A percentile compares a stretch with the other conserved stretches of the same genome.
Evolutionary conservation across 2,329 filamentous ascomycete genomes (phyloP).

Genomic region (Claviceps lovelessii): DNA sequence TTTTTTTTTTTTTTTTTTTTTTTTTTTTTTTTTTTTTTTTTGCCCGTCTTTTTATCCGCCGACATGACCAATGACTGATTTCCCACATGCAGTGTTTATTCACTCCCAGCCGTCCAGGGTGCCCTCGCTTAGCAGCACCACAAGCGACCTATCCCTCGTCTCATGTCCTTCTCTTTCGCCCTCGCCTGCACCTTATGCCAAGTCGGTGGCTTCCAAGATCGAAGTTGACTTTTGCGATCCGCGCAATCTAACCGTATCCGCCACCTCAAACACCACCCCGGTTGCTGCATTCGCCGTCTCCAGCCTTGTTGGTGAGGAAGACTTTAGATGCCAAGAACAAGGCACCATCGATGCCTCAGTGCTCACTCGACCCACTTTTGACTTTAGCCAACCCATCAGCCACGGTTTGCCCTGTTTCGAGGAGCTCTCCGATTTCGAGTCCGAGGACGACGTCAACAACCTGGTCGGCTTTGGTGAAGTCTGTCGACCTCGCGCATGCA

Average conservation of each 20-base stretch:
- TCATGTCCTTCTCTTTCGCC: conserved; percentile 77
- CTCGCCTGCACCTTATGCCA: conserved; percentile 66
- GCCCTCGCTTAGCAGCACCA: conserved; percentile 47
- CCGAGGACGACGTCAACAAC: conserved; percentile 68
- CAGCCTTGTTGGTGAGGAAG: conserved; percentile 52
- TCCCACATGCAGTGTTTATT: conserved; percentile 30
- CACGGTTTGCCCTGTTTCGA: conserved; percentile 62
- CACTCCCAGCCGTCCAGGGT: conserved; percentile 32
- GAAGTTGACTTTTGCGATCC: conserved; percentile 85
- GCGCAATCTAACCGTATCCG: conserved; percentile 66
- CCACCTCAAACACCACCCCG: conserved; percentile 33
- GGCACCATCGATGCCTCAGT: conserved; percentile 30
- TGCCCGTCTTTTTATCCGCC: neutral
- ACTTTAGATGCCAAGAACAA: conserved; percentile 36
- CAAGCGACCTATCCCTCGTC: conserved; percentile 59
- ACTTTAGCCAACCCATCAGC: conserved; percentile 35
- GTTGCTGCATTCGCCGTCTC: conserved; percentile 52
- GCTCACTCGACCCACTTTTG: conserved; percentile 30
- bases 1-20: neutral
- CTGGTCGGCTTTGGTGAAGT: conserved; percentile 53
- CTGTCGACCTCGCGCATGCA: conserved; percentile 57
- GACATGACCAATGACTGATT: conserved; percentile 21
- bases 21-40: neutral
- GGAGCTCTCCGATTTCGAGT: conserved; percentile 78
- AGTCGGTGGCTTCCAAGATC: conserved; percentile 51